Base-by-base conservation (phyloP, 1,139 yeast species). In the Taphrina flavorubra region DNA sequence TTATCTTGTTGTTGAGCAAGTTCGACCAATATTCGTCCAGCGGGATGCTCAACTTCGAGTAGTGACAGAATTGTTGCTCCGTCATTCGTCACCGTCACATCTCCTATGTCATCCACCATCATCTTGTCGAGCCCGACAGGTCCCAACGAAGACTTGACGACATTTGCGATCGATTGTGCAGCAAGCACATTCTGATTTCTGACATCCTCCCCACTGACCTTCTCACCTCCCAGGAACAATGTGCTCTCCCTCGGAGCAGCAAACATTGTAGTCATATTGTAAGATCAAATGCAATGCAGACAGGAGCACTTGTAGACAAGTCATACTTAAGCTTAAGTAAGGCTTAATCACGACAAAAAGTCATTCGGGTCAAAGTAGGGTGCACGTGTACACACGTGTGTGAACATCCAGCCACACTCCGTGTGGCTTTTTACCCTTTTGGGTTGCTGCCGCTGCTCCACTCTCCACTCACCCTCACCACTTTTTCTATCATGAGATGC, bases 31-130 rank as follows among this genome's bases (percentile, higher is more conserved):
- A 95, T 94, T 80, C 91, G 92, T 31, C 99, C 99, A 0, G 99
- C 99, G 46, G 99, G 99, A 78, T 95, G 99, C 79, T 95, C 97
- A 68, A 95, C 98, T 77, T 95, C 99, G 73, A 95, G 83, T 71
- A 95, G 81, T 11, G 94, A 85, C 73, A 95, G 83, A 74, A 95
- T 95, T 8, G 99, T 95, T 69, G 99, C 99, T 72, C 99, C 99
- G 79, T 95, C 99, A 78, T 95, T 95, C 67, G 99, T 95, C 68
- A 95, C 98, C 6, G 97, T 92, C 63, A 95, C 98, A 80, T 95
- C 99, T 72, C 99, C 99, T 80, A 95, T 95, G 77, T 95, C 99
- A 79, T 95, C 99, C 63, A 95, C 99, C 71, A 95, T 84, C 97
- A 95, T 94, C 82, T 95, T 95, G 80, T 95, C 99, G 70, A 95